These are phyloP conservation scores for Hygrophorus russula DNA, from an alignment of 768 basidiomycete species.

Conservation along the genomic window DNA sequence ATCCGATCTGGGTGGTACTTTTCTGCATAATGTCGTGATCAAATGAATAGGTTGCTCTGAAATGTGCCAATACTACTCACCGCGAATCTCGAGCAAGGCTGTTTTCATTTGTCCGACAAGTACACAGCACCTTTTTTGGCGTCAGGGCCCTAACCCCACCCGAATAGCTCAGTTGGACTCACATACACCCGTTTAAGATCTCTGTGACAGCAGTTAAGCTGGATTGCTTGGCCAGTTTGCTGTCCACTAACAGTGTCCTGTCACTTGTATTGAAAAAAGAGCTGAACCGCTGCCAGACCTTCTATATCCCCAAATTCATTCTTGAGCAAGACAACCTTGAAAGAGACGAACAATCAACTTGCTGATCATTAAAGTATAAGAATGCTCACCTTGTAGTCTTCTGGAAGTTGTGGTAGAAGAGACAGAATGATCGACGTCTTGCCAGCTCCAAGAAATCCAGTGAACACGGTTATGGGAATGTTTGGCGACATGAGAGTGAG, in stretches of 20 bases:
- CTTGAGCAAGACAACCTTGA: conserved; percentile 59
- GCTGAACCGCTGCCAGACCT: conserved; percentile 30
- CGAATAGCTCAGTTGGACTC: conserved; percentile 14
- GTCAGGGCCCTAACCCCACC: not conserved
- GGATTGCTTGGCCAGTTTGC: conserved; percentile 78
- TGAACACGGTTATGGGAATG: conserved; percentile 90
- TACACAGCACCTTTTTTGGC: conserved; percentile 68
- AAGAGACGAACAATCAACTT: too few species aligned
- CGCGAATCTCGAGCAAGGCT: conserved; percentile 80
- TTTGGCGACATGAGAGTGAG: too few species aligned
- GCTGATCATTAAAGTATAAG: not conserved
- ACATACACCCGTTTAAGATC: conserved; percentile 96
- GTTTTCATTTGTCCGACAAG: conserved; percentile 92
- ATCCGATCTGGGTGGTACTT: conserved; percentile 82
- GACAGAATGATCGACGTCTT: conserved; percentile 78
- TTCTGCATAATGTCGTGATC: conserved; percentile 31
- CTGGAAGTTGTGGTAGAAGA: conserved; percentile 69
- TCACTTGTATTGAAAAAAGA: not conserved
- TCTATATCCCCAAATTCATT: conserved; percentile 95
- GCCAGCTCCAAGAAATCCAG: conserved; percentile 84
- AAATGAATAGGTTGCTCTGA: not conserved
- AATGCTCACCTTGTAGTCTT: conserved; percentile 59
- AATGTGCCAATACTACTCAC: conserved; percentile 21
- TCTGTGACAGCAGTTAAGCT: conserved; percentile 82
- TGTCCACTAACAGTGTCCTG: conserved; percentile 51